Evolutionary conservation across 2,329 filamentous ascomycete genomes (phyloP), one percentile per base, ranked within the genome.

Genomic region (Tetracladium maxilliforme): DNA sequence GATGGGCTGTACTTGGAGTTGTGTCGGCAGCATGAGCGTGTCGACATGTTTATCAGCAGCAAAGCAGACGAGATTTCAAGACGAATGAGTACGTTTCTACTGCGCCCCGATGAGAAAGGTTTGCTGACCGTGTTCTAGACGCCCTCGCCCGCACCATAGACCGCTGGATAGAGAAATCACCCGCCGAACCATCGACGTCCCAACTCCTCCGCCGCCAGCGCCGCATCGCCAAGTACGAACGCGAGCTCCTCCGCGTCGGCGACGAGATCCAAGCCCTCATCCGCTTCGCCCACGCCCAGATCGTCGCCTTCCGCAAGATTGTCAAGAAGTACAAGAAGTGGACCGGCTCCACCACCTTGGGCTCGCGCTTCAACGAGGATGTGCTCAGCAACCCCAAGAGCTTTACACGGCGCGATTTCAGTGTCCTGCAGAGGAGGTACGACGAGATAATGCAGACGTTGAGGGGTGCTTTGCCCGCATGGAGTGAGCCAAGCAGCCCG

Each of bases 321-420:
- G 55, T 86, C 17, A 90, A 87, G 47, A 92, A 92, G 45, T 87
- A 90, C 51, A 66, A 61, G 63, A 86, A 84, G 63, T 90, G 82
- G 82, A 87, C 81, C 4, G 71, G 72, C 20, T 84, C 80, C 13
- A 58, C 58, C 6, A 60, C 64, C 1, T 55, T 90, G 13, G 65
- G 66, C 31, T 54, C 57, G 22, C 67, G 73, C 14, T 79, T 90
- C 48, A 70, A 66, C 32, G 62, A 73, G 16, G 65, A 73, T 36
- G 52, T 87, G 14, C 57, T 82, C 23, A 56, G 58, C 24, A 59
- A 70, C 27, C 71, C 70, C 4, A 77, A 74, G 47, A 80, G 74
- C 48, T 83, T 87, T 42, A 77, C 74, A 6, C 64, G 64, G 25
- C 60, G 70, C 34, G 70, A 83, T 43, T 68, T 82, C 32, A 54